Conservation (phyloP, 108 stramenopile genomes). For the Discostella stelligeroides region DNA sequence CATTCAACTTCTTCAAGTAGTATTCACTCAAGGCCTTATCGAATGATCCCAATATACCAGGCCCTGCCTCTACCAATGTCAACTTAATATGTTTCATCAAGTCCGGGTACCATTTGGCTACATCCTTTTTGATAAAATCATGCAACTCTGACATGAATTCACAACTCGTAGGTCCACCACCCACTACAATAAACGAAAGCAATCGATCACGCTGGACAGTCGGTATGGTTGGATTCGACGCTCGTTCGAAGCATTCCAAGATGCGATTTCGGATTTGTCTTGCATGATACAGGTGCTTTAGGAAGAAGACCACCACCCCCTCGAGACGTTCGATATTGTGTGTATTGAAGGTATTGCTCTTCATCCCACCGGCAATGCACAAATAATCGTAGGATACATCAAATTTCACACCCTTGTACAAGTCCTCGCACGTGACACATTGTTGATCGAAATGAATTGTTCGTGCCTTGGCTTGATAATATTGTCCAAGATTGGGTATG, state of each 20-base stretch:
- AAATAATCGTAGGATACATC: slow-evolving; percentile 88
- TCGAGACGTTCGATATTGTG: slow-evolving; percentile 59
- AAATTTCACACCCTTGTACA: slow-evolving; percentile 69
- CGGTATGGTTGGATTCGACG: slow-evolving; percentile 75
- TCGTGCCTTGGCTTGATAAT: slow-evolving; percentile 83
- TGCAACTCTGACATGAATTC: slow-evolving; percentile 96
- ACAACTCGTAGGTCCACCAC: slow-evolving; percentile 96
- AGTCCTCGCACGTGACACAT: slow-evolving; percentile 63
- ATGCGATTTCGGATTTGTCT: slow-evolving; percentile 91
- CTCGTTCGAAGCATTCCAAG: slow-evolving; percentile 95
- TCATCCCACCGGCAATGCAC: slow-evolving; percentile 86
- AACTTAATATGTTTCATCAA: slow-evolving; percentile 74
- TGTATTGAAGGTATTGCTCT: slow-evolving; percentile 90
- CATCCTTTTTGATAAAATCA: slow-evolving; percentile 90
- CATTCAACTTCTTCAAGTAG: slow-evolving; percentile 60
- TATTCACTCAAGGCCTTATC: slow-evolving; percentile 82
- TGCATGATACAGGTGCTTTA: slow-evolving; percentile 96
- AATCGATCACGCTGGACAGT: slow-evolving; percentile 77
- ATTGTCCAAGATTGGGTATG: slow-evolving; percentile 60
- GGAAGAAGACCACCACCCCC: slow-evolving; percentile 88
- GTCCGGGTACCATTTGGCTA: slow-evolving; percentile 87
- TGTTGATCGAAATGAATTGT: slow-evolving; percentile 67
- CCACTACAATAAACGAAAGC: slow-evolving; percentile 95
- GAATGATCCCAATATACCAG: slow-evolving; percentile 90
- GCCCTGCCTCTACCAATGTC: slow-evolving; percentile 92